Base-by-base conservation (phyloP, 148 eudicot genomes). In the Polygonum maritimum region DNA sequence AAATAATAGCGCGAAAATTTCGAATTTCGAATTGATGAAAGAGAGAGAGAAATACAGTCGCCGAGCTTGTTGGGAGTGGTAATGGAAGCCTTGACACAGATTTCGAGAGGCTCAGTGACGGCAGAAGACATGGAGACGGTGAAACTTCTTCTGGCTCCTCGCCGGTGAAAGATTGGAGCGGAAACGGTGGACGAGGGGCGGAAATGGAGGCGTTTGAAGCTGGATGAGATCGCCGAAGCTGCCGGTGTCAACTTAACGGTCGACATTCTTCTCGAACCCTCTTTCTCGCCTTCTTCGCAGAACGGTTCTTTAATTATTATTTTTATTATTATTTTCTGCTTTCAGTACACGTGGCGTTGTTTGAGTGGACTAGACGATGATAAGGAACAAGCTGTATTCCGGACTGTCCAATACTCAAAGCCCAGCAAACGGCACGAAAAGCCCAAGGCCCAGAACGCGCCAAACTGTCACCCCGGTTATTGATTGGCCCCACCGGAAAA, bases 231-330 rank as follows among this genome's bases (percentile, higher is more conserved):
- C 11, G 87, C 79, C 33, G 79, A 72, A 3, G 91, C 83, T 0
- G 82, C 73, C n/a, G 90, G 86, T 31, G 86, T 81, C 69, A 89
- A 74, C 75, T 71, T 81, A 26, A 79, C 72, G 81, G 88, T 87
- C 60, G 90, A 77, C 93, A 87, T 89, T 80, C 16, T 71, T 71
- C 74, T 41, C 31, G 31, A 40, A 13, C 16, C 11, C 33, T 41
- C 49, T 71, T 26, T 71, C 48, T 2, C 48, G 71, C 41, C 41
- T 65, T 40, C 14, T 21, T 71, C 74, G 12, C 31, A 10, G 35
- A 26, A 22, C 38, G 36, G 13, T 26, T 31, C 38, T 60, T 22
- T 60, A 11, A 22, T 22, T 18, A 11, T 60, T 26, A 26, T 26
- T 60, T 11, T 31, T 60, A 44, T 44, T 44, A 7, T 44, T 44